Percentiles rank a stretch among this genome's conserved stretches.
Conservation (phyloP, 2,329 filamentous ascomycete species). For the Akanthomyces muscarius region DNA sequence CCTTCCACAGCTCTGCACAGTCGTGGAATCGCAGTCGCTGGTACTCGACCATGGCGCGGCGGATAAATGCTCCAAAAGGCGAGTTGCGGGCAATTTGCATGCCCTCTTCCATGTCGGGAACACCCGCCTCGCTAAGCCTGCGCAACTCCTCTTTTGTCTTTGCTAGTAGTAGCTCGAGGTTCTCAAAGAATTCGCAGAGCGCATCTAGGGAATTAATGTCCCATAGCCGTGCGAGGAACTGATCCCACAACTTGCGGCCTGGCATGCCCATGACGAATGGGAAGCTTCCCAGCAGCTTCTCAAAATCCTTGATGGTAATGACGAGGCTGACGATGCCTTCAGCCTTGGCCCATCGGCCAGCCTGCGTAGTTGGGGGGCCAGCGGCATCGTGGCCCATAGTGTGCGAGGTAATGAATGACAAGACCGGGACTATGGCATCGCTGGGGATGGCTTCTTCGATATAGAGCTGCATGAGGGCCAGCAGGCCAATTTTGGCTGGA, state of each 20-base stretch:
- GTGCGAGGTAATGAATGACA: constrained; percentile 75
- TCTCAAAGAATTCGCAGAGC: constrained; percentile 71
- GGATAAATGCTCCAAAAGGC: constrained; percentile 76
- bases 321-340: constrained; percentile 50
- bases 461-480: constrained; percentile 80
- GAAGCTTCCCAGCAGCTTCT: constrained; percentile 51
- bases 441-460: constrained; percentile 65
- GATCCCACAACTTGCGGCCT: constrained; percentile 81
- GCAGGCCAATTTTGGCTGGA: constrained; percentile 80
- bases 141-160: constrained; percentile 60
- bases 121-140: constrained; percentile 45
- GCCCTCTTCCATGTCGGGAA: constrained; percentile 36
- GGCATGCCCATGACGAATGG: constrained; percentile 57
- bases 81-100: constrained; percentile 68
- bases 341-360: constrained; percentile 44
- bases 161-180: constrained; percentile 53
- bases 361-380: constrained; percentile 27
- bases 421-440: constrained; percentile 66
- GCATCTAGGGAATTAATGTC: constrained; percentile 75
- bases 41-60: constrained; percentile 75
- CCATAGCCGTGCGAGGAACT: constrained; percentile 80
- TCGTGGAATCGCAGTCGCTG: constrained; percentile 76
- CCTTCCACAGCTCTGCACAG: constrained; percentile 72
- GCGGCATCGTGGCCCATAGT: constrained; percentile 48
- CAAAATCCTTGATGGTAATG: constrained; percentile 54